Conservation (phyloP, 106 monocot genomes). For the Gastrodia elata region DNA sequence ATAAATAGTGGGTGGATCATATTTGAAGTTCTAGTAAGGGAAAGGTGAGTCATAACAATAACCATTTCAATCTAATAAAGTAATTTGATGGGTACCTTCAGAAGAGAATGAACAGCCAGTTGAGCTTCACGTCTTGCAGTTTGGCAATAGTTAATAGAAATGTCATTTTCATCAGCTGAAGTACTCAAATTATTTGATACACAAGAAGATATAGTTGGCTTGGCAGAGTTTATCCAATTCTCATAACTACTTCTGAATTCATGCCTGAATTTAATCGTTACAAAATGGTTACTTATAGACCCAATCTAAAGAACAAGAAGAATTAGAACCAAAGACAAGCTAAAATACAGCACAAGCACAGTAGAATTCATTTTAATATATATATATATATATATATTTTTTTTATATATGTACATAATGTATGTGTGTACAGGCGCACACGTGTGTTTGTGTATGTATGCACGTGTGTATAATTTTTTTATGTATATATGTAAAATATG, state of each 20-base stretch:
- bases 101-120: constrained; percentile 57
- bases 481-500: too few species aligned
- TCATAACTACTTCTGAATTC: constrained; percentile 66
- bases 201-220: constrained; percentile 35
- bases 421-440: too few species aligned
- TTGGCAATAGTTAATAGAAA: constrained; percentile 31
- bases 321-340: neutral
- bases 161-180: constrained; percentile 13
- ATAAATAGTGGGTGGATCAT: too few species aligned
- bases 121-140: constrained; percentile 57
- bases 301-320: neutral
- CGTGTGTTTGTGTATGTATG: too few species aligned
- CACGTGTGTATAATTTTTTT: too few species aligned
- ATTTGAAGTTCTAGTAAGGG: too few species aligned
- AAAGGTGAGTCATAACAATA: too few species aligned
- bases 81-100: constrained; percentile 43
- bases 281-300: neutral
- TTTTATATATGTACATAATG: too few species aligned
- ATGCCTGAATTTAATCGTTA: constrained; percentile 31
- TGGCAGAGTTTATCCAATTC: constrained; percentile 56
- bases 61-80: too few species aligned
- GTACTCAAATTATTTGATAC: constrained; percentile 21
- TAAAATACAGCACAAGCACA: neutral
- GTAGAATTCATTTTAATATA: neutral
- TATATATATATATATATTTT: neutral